These are phyloP conservation scores for Botryosphaeria dothidea DNA, from an alignment of 2,329 filamentous ascomycete genomes.

Conservation along the genomic window DNA sequence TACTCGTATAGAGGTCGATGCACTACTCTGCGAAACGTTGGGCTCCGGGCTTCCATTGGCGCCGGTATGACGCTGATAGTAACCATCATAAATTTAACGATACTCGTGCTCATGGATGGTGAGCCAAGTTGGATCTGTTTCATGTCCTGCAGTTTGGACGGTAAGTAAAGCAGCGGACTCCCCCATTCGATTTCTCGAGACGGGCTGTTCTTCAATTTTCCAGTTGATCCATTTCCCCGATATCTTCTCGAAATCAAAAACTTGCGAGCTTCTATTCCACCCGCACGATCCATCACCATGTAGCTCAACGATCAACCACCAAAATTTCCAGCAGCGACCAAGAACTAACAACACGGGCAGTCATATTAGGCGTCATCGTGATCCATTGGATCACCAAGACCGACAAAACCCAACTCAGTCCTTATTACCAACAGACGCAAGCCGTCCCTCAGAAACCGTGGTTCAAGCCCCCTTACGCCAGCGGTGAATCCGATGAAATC, in stretches of 20 bases:
- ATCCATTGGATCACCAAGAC: not conserved
- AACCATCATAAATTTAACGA: not conserved
- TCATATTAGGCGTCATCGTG: not conserved
- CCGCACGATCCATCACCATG: too few relatives aligned
- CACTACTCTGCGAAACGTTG: not conserved
- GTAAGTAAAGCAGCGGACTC: not conserved
- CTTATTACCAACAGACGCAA: not conserved
- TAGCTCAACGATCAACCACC: too few relatives aligned
- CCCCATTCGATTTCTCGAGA: not conserved
- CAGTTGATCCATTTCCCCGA: too few relatives aligned
- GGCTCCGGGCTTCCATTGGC: not conserved
- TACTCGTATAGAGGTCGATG: not conserved
- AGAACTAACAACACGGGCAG: not conserved
- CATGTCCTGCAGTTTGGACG: not conserved
- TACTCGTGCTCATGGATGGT: not conserved
- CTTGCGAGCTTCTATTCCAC: too few relatives aligned
- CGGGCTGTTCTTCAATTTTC: not conserved
- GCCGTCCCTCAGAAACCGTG: not conserved
- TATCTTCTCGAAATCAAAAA: too few relatives aligned
- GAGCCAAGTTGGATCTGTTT: conserved; percentile 9
- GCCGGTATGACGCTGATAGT: not conserved
- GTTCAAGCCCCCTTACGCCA: not conserved
- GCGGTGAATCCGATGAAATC: not conserved
- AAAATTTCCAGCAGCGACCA: too few relatives aligned
- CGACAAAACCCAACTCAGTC: not conserved